Evolutionary conservation across 169 alveolate genomes (phyloP), one percentile per base, ranked within the genome.

Genomic region (Plasmodium vivax): DNA sequence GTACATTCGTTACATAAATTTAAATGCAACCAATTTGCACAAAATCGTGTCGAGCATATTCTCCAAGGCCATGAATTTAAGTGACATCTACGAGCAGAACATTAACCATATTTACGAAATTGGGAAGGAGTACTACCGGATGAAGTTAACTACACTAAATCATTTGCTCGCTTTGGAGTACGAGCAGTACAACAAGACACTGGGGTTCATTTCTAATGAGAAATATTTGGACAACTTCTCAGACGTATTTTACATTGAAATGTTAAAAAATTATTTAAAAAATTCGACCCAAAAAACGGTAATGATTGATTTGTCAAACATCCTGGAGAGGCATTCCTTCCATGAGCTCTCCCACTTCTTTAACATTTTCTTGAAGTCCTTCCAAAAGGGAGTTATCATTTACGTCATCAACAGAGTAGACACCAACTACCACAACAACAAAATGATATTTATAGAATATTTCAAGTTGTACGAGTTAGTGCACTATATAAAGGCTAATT

Each of bases 61-160:
- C 51, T 88, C 94, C 6, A 88, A 88, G 68, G 87, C 88, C 2
- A 77, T 80, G 71, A 74, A 58, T 79, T 36, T 88, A 62, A 77
- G 90, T 88, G 88, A 88, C 16, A 62, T 88, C 23, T 88, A 88
- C 79, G 94, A 88, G 34, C 83, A 88, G 16, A 88, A 88, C 82
- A 54, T 88, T 12, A 75, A 88, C 36, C 14, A 75, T 3, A 88
- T 88, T 23, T 77, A 77, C 47, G 83, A 88, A 1, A 54, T 88
- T 3, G 94, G 94, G 38, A 75, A 88, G 34, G 88, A 88, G 38
- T 88, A 88, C 79, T 88, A 88, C 58, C 45, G 72, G 45, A 41
- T 56, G 14, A 77, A 88, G 54, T 88, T 88, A 88, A 88, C 72
- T 16, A 54, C 10, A 2, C n/a, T 88, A 88, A 80, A 71, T 32